Base-by-base conservation (phyloP, 495 filamentous ascomycete species). In the Penicillium malachiteum region DNA sequence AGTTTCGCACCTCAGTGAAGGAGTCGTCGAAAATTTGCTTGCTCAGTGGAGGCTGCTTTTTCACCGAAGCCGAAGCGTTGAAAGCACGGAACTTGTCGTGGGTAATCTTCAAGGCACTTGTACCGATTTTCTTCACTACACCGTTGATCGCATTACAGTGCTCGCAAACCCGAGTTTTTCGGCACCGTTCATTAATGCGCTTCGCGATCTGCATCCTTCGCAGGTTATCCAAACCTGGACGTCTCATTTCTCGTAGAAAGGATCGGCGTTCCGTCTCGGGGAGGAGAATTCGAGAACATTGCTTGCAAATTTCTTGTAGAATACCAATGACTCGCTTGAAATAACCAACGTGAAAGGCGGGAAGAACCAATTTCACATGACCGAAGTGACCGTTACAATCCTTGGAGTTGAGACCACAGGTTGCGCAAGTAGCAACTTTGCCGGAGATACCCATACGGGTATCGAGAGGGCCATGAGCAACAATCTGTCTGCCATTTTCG, bases 371-470 rank as follows among this genome's bases (percentile, higher is more conserved):
- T 66, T 87, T 82, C 55, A 97, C 85, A 72, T 96, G 88, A 39
- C 94, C 94, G 57, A 97, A 98, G 71, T 98, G 94, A 21, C 94
- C 94, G 57, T 92, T 92, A 69, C 94, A 98, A 43, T 84, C 78
- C 52, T 89, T 80, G 39, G 97, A 74, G 9, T 80, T 78, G 55
- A 86, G 81, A 44, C 87, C 84, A 70, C 94, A 98, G 17, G 94
- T 97, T 51, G 84, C 78, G 71, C 94, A 98, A 35, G 68, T 73
- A 37, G 79, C 85, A 11, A 74, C 81, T 71, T 91, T 88, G 66
- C 80, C 85, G 10, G 91, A 96, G n/a, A 89, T 91, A 64, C 94
- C 94, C 82, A 97, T 81, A 61, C 87, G 87, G 39, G 81, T 75
- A 69, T 98, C 94, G 59, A 97, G 81, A 32, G 91, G 88, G 32